A percentile compares a stretch with the other conserved stretches of the same genome.
Evolutionary conservation across 768 basidiomycete genomes (phyloP).

Genomic region (Chalciporus piperatus): DNA sequence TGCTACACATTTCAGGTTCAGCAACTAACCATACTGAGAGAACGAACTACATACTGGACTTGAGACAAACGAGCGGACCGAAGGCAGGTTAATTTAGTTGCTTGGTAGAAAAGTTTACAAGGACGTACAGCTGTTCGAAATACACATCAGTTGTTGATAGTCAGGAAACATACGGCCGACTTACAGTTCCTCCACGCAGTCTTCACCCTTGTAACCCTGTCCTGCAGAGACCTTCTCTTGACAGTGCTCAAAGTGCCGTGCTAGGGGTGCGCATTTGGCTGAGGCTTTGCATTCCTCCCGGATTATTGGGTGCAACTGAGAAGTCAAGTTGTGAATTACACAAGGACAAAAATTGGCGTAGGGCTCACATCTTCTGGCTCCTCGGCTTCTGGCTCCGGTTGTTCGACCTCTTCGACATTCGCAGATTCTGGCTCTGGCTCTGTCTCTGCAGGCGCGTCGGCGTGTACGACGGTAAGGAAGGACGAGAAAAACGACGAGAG

Average conservation of each 20-base stretch:
- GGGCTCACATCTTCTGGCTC: conserved; percentile 70
- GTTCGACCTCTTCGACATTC: conserved; percentile 40
- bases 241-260: conserved; percentile 88
- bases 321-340: neutral
- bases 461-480: conserved; percentile 39
- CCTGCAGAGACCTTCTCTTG: conserved; percentile 83
- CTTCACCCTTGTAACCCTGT: conserved; percentile 84
- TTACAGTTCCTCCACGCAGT: conserved; percentile 89
- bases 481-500: conserved; percentile 46
- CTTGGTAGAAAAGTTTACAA: neutral
- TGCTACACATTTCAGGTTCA: conserved; percentile 38
- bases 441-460: conserved; percentile 36
- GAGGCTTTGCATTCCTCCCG: conserved; percentile 73
- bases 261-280: conserved; percentile 60
- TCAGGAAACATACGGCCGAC: conserved; percentile 27
- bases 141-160: conserved; percentile 1
- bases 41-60: conserved; percentile 64
- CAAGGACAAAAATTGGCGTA: neutral
- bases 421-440: conserved; percentile 33
- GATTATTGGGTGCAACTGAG: conserved; percentile 64
- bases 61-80: neutral
- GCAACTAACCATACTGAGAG: neutral
- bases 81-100: conserved; percentile 9
- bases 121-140: conserved; percentile 24
- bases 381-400: neutral